phyloP scores from a whole-genome alignment of 106 monocot species.

The Dioscorea dumetorum region DNA sequence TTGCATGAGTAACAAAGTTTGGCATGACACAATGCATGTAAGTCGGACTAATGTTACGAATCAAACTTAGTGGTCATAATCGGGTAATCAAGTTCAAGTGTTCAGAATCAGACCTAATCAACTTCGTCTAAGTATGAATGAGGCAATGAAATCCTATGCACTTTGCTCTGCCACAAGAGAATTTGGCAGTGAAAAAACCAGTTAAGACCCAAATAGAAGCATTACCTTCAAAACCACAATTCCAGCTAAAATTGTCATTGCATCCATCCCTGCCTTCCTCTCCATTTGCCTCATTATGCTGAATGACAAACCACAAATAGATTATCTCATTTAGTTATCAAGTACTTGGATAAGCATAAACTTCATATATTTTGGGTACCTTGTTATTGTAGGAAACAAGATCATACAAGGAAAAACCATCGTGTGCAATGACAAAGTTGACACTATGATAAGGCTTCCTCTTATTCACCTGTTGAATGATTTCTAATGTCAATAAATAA shows the following conservation, averaged over 20 bases:
- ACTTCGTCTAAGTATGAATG: too few relatives aligned
- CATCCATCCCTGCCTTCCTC: slow-evolving; percentile 86
- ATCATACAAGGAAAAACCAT: slow-evolving; percentile 93
- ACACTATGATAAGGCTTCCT: slow-evolving; percentile 85
- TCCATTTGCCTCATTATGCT: slow-evolving; percentile 98
- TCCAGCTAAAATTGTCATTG: slow-evolving; percentile 99
- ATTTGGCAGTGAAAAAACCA: too few relatives aligned
- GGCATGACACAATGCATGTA: too few relatives aligned
- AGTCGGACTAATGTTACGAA: too few relatives aligned
- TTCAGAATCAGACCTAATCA: too few relatives aligned
- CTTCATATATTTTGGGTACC: slow-evolving; percentile 29
- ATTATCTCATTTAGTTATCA: background rate
- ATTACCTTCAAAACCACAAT: slow-evolving; percentile 97
- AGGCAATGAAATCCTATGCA: too few relatives aligned
- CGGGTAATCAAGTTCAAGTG: too few relatives aligned
- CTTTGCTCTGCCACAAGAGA: too few relatives aligned
- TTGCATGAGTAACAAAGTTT: too few relatives aligned
- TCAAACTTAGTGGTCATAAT: too few relatives aligned
- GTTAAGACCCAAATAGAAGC: background rate
- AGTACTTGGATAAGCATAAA: background rate
- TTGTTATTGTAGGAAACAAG: slow-evolving; percentile 94
- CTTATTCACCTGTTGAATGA: slow-evolving; percentile 62
- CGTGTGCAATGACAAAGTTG: slow-evolving; percentile 96
- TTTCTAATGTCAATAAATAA: background rate
- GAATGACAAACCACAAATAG: background rate